Conservation (phyloP, 2,329 filamentous ascomycete genomes). For the Alternaria triticina region DNA sequence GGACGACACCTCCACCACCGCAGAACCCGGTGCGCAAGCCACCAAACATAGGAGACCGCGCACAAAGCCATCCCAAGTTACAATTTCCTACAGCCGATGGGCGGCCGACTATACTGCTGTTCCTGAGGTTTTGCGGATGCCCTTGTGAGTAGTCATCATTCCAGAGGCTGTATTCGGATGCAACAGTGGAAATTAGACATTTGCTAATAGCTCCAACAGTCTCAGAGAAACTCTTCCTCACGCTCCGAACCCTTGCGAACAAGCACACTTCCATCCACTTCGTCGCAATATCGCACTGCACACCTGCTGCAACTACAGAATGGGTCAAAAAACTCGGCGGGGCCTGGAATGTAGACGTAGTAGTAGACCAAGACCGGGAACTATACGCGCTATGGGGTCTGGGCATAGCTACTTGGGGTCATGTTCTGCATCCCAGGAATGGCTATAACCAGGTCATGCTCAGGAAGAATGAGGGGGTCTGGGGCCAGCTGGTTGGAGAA, state of each 20-base stretch:
- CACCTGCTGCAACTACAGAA: conserved; percentile 60
- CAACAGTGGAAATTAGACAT: not conserved
- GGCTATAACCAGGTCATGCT: conserved; percentile 46
- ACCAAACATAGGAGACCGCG: conserved; percentile 35
- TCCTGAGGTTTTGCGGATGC: conserved; percentile 45
- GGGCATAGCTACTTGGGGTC: conserved; percentile 51
- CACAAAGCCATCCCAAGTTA: conserved; percentile 37
- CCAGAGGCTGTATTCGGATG: not conserved
- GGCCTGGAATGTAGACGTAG: conserved; percentile 62
- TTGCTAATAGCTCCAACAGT: conserved; percentile 25
- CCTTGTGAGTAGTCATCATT: conserved; percentile 33
- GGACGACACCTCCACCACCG: conserved; percentile 40
- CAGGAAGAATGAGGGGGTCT: conserved; percentile 43
- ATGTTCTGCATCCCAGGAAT: conserved; percentile 44
- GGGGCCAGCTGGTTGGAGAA: conserved; percentile 44
- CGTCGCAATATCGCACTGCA: conserved; percentile 67
- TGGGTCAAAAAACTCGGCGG: conserved; percentile 66
- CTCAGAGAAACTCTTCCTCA: conserved; percentile 59
- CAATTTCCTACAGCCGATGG: conserved; percentile 40
- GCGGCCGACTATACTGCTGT: conserved; percentile 39
- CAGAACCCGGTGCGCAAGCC: conserved; percentile 34
- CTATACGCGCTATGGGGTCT: conserved; percentile 67
- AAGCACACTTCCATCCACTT: conserved; percentile 60
- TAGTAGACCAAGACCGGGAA: conserved; percentile 63
- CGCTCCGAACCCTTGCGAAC: conserved; percentile 62